These are phyloP conservation scores for Erysimum pusillum DNA, from an alignment of 441 rosid species.

Conservation along the genomic window DNA sequence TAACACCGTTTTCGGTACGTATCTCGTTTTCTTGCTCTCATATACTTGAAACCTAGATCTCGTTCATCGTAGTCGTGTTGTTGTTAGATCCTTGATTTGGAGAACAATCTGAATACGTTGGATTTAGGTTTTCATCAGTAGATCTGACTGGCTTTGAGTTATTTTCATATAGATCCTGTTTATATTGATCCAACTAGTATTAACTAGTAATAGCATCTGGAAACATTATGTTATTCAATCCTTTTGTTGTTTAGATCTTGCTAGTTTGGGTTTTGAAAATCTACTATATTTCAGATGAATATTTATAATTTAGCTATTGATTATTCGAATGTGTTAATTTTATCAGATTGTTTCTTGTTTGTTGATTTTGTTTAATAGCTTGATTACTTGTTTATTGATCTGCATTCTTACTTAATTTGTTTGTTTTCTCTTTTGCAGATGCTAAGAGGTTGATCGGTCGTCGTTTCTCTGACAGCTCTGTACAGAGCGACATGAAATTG, in stretches of 20 bases:
- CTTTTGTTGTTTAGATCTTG: not conserved
- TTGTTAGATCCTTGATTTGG: slow-evolving; percentile 11
- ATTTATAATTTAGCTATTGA: too few species aligned
- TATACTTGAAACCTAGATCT: not conserved
- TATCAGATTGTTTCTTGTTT: not conserved
- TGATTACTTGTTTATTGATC: not conserved
- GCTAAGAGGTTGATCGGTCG: slow-evolving; percentile 74
- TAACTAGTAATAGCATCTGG: too few species aligned
- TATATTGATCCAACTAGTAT: not conserved
- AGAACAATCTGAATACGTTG: not conserved
- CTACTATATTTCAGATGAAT: too few species aligned
- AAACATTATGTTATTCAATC: too few species aligned
- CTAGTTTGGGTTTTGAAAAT: too few species aligned
- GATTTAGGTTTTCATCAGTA: not conserved
- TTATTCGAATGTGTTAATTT: not conserved
- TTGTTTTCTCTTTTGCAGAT: slow-evolving; percentile 38
- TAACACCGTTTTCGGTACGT: slow-evolving; percentile 65
- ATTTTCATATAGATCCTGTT: not conserved
- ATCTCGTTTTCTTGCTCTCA: not conserved
- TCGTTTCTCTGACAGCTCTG: slow-evolving; percentile 59
- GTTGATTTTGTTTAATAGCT: not conserved
- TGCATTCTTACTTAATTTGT: not conserved
- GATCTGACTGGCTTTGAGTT: not conserved
- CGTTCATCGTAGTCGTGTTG: not conserved
- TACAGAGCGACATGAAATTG: slow-evolving; percentile 61